Evolutionary conservation across 2,329 filamentous ascomycete species (phyloP).

Genomic region (Pseudocercospora eumusae): DNA sequence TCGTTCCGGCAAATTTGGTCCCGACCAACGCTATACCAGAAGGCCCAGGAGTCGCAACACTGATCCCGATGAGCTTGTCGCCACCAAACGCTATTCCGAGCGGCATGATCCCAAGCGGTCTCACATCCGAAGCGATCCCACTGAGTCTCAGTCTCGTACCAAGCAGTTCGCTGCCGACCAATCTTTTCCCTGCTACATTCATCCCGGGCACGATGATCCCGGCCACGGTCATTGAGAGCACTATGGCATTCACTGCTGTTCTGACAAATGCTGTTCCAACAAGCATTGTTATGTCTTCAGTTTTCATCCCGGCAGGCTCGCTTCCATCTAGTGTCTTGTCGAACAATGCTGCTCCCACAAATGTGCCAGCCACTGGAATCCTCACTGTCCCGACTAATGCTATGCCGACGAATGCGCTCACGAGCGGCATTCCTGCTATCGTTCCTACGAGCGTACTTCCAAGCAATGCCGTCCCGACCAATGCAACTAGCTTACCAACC

Average conservation of each 20-base stretch:
- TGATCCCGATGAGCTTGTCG: not conserved
- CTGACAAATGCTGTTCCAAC: not conserved
- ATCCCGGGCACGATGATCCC: not conserved
- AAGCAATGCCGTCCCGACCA: not conserved
- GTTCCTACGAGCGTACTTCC: constrained; percentile 3
- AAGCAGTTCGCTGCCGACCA: not conserved
- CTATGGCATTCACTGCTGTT: not conserved
- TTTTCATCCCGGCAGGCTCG: not conserved
- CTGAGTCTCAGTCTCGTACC: not conserved
- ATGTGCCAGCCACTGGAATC: too few species aligned
- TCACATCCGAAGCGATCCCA: not conserved
- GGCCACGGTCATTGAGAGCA: not conserved
- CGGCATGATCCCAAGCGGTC: not conserved
- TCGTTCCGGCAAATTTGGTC: not conserved
- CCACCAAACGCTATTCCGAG: not conserved
- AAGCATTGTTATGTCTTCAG: not conserved
- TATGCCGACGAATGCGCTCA: not conserved
- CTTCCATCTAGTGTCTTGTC: not conserved
- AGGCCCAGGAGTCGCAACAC: not conserved
- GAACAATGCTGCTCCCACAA: too few species aligned
- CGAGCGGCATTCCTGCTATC: not conserved
- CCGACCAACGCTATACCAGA: not conserved
- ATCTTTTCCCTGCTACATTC: not conserved
- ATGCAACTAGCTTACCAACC: not conserved
- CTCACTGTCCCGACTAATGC: not conserved